Evolutionary conservation across 345 rosid genomes (phyloP), one percentile per base, ranked within the genome.

Genomic region (Pistacia vera): DNA sequence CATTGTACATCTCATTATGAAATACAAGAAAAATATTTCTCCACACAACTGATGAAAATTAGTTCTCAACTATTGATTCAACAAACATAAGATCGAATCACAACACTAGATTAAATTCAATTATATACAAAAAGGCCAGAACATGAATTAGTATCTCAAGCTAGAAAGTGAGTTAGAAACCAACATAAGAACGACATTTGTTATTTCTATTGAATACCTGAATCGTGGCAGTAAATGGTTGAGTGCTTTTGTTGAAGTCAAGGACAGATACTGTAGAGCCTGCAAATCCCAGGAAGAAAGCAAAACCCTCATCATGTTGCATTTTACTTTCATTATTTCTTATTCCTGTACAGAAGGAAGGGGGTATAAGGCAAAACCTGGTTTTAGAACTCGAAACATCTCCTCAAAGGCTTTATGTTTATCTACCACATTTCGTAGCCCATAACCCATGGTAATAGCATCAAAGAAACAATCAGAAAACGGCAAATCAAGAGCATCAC

Each of bases 381-480:
- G 96, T 80, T 89, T 90, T 70, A 93, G 63, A 66, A 93, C 91
- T 74, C 98, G 89, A 72, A 85, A 83, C 62, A 90, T 90, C 86
- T 92, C 97, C 44, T 28, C 76, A 91, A 90, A 82, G 68, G 92
- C 90, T 81, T 86, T 84, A 46, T 18, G 64, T 78, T 81, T 93
- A 79, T 96, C 90, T 18, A 91, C 76, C 77, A 91, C 90, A 72
- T 96, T 92, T 64, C 97, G 76, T 11, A 96, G 84, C 70, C 97
- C 98, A 79, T 92, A 96, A 74, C 97, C 97, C 88, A 96, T 86
- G 2, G 99, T 91, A 54, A 93, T 87, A 48, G 94, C 97, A 82
- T 93, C 92, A 74, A 93, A 93, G 73, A 66, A 63, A 77, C 90
- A 80, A 77, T 91, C 90, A 67, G 86, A 75, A 85, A 88, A 92